These are phyloP conservation scores for Sutorius australiensis DNA, from an alignment of 768 basidiomycete species.

Conservation along the genomic window DNA sequence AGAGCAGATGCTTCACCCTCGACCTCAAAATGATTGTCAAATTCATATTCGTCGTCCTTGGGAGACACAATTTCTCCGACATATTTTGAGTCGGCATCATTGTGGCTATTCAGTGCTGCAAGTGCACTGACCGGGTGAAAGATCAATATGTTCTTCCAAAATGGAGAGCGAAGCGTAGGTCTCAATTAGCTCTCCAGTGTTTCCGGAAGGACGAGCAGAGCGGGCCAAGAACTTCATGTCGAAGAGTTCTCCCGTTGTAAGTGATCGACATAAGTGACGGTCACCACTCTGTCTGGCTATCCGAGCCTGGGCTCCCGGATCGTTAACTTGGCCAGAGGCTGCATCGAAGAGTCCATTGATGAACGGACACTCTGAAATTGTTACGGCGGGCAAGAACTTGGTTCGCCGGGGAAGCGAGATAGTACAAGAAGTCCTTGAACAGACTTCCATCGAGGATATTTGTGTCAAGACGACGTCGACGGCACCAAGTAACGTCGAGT, in stretches of 20 bases:
- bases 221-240: conserved; percentile 20
- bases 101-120: not conserved
- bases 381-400: conserved; percentile 12
- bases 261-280: conserved; percentile 8
- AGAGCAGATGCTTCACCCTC: conserved; percentile 6
- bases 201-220: not conserved
- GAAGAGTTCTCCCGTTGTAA: conserved; percentile 16
- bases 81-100: not conserved
- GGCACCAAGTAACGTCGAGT: not conserved
- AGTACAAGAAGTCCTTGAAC: not conserved
- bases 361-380: conserved; percentile 15
- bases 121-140: conserved; percentile 12
- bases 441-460: not conserved
- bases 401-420: not conserved
- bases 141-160: conserved; percentile 6
- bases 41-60: conserved; percentile 15
- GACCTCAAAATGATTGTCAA: conserved; percentile 27
- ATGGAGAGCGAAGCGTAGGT: conserved; percentile 17
- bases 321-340: not conserved
- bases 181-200: not conserved
- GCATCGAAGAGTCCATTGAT: conserved; percentile 13
- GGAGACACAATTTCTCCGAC: conserved; percentile 6
- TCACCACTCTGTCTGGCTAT: conserved; percentile 6
- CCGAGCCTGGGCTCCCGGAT: not conserved
- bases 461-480: conserved; percentile 4